phyloP scores from a whole-genome alignment of 306 rosid genomes.

The Acmispon strigosus region DNA sequence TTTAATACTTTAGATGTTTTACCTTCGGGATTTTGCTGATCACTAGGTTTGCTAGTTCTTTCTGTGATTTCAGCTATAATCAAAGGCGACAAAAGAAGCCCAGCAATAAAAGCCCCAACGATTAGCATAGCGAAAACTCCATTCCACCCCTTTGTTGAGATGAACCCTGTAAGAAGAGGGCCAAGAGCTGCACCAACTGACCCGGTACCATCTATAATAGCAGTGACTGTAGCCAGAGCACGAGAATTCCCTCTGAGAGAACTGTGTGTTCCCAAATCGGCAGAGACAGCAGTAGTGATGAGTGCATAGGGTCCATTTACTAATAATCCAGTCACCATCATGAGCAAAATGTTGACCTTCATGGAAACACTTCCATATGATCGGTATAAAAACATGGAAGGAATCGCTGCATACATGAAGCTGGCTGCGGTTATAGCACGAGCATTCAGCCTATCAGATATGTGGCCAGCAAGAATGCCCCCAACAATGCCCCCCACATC shows the following conservation, averaged over 20 bases:
- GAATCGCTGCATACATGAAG: conserved; percentile 75
- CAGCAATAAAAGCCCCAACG: conserved; percentile 63
- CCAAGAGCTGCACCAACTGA: conserved; percentile 85
- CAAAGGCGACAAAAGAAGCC: conserved; percentile 57
- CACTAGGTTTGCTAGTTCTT: conserved; percentile 29
- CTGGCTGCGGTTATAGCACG: conserved; percentile 74
- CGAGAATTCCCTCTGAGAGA: conserved; percentile 76
- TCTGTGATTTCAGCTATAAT: conserved; percentile 56
- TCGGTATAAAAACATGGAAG: conserved; percentile 55
- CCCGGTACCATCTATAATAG: conserved; percentile 86
- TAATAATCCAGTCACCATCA: conserved; percentile 70
- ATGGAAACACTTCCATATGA: conserved; percentile 50
- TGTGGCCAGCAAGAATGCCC: conserved; percentile 77
- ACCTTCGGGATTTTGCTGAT: conserved; percentile 44
- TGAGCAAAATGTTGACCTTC: conserved; percentile 51
- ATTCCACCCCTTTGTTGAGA: conserved; percentile 68
- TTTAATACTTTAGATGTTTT: conserved; percentile 1
- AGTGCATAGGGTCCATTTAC: conserved; percentile 88
- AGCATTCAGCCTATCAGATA: conserved; percentile 75
- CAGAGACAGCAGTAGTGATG: conserved; percentile 86
- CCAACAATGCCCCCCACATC: conserved; percentile 84
- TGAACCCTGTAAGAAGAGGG: conserved; percentile 78
- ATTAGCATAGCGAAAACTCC: conserved; percentile 57
- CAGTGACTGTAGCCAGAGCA: conserved; percentile 81
- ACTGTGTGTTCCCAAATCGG: conserved; percentile 75